Evolutionary conservation across 257 asterid species (phyloP).

Genomic region (Schizonepeta tenuifolia): DNA sequence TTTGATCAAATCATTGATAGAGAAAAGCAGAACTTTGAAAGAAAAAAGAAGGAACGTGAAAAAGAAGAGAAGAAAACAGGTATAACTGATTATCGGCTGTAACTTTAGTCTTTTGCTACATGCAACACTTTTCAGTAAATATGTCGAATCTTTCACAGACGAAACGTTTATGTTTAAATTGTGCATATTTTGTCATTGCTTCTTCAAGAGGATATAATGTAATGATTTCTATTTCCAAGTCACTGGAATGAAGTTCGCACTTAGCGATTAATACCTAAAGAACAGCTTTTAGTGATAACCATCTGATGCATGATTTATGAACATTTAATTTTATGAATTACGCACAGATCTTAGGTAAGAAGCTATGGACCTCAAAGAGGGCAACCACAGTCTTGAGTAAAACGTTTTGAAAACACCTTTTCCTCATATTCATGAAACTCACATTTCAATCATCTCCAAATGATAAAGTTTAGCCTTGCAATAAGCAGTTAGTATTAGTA

Average conservation of each 20-base stretch:
- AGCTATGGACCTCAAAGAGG: not conserved
- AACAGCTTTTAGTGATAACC: constrained; percentile 1
- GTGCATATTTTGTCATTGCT: not conserved
- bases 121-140: not conserved
- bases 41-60: too few species aligned
- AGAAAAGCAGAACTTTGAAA: constrained; percentile 36
- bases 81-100: not conserved
- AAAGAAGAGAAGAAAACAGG: constrained; percentile 31
- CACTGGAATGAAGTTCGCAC: not conserved
- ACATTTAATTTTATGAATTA: not conserved
- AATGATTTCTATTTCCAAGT: not conserved
- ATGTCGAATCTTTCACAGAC: not conserved
- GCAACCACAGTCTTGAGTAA: not conserved
- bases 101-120: constrained; percentile 2
- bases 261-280: not conserved
- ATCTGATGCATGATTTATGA: constrained; percentile 9
- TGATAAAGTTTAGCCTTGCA: not conserved
- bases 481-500: not conserved
- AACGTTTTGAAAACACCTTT: not conserved
- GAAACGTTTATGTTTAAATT: not conserved
- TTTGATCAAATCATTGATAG: constrained; percentile 66
- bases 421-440: not conserved
- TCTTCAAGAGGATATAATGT: constrained; percentile 19
- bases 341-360: not conserved
- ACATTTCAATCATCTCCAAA: not conserved